phyloP scores from a whole-genome alignment of 768 basidiomycete genomes.

The Xerocomus spinulosus region DNA sequence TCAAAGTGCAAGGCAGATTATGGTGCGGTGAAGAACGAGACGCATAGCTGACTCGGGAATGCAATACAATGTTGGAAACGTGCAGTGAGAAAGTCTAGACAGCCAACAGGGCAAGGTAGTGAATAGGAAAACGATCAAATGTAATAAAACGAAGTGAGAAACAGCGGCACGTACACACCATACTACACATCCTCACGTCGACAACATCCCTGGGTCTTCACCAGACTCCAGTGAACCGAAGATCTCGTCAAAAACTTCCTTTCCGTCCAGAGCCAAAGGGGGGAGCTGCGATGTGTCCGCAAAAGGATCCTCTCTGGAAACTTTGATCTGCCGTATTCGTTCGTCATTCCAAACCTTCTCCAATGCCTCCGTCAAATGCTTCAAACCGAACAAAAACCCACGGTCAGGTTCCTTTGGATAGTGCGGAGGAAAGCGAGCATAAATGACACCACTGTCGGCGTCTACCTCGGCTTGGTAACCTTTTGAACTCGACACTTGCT shows the following conservation, averaged over 20 bases:
- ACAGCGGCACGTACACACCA: background rate
- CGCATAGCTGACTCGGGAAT: background rate
- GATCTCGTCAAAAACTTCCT: conserved; percentile 75
- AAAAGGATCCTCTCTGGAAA: conserved; percentile 52
- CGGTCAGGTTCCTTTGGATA: conserved; percentile 86
- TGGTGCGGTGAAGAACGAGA: background rate
- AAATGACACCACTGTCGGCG: conserved; percentile 74
- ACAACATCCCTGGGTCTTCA: conserved; percentile 74
- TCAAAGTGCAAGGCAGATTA: conserved; percentile 10
- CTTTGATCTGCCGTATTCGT: conserved; percentile 63
- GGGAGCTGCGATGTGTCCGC: conserved; percentile 49
- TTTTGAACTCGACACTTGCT: conserved; percentile 54
- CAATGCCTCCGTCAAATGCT: conserved; percentile 70
- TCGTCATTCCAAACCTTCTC: conserved; percentile 88
- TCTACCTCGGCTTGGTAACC: conserved; percentile 84
- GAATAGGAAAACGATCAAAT: background rate
- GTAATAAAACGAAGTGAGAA: background rate
- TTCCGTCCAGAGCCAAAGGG: conserved; percentile 64
- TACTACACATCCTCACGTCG: conserved; percentile 42
- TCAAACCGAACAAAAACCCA: conserved; percentile 89
- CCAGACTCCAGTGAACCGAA: conserved; percentile 47
- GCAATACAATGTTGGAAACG: conserved; percentile 10
- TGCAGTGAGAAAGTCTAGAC: conserved; percentile 11
- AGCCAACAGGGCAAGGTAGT: conserved; percentile 1
- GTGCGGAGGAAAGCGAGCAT: conserved; percentile 93